These are phyloP conservation scores for Trichoderma asperelloides DNA, from an alignment of 495 filamentous ascomycete genomes.

Conservation along the genomic window DNA sequence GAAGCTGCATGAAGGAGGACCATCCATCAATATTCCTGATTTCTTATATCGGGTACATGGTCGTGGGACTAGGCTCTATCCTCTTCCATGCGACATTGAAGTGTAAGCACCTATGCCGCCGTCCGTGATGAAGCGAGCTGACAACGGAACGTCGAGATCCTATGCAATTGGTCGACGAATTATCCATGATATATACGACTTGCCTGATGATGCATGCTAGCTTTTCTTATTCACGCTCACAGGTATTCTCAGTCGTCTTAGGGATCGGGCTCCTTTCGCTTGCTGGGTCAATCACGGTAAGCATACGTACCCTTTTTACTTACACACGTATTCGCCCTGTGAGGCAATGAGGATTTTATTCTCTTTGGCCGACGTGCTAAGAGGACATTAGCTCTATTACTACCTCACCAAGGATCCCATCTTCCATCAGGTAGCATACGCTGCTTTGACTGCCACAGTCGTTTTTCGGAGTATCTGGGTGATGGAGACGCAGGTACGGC, in stretches of 20 bases:
- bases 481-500: constrained; percentile 76
- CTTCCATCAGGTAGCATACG: constrained; percentile 89
- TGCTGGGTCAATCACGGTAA: constrained; percentile 68
- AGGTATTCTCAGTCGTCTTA: constrained; percentile 44
- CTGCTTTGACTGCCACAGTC: constrained; percentile 65
- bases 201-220: constrained; percentile 79
- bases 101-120: constrained; percentile 41
- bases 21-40: constrained; percentile 69
- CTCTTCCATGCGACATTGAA: constrained; percentile 76
- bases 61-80: constrained; percentile 76
- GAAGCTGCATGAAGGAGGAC: constrained; percentile 56
- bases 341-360: neutral
- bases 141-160: constrained; percentile 52
- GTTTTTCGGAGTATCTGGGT: constrained; percentile 78
- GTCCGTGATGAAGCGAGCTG: neutral
- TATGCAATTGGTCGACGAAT: constrained; percentile 95
- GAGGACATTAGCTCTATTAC: constrained; percentile 55
- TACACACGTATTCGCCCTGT: neutral
- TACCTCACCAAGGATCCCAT: constrained; percentile 85
- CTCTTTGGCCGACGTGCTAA: neutral
- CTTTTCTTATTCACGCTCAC: constrained; percentile 63
- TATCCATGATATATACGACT: constrained; percentile 97
- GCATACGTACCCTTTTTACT: constrained; percentile 7
- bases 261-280: constrained; percentile 52
- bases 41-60: constrained; percentile 61